A percentile compares a stretch with the other conserved stretches of the same genome.
Evolutionary conservation across 495 filamentous ascomycete genomes (phyloP).

Genomic region (Lichenothelia convexa): DNA sequence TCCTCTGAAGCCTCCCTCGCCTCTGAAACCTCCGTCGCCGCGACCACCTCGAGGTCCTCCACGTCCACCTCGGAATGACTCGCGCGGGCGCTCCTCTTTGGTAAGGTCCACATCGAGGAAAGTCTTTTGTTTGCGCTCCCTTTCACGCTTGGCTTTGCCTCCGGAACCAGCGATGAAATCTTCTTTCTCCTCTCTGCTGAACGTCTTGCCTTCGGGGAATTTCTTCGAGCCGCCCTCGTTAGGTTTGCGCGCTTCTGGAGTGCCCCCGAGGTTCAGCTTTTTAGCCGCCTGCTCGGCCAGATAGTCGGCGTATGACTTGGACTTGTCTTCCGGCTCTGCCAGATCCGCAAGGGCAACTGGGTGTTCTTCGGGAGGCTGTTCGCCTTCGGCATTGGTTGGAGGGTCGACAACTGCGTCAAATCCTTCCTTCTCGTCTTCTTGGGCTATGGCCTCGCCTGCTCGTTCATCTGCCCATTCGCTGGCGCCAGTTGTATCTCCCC

Average conservation of each 20-base stretch:
- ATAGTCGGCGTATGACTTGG: constrained; percentile 73
- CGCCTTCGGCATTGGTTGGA: constrained; percentile 18
- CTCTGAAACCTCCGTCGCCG: constrained; percentile 18
- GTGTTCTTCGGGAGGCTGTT: constrained; percentile 11
- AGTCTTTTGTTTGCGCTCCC: constrained; percentile 85
- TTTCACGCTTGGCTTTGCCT: constrained; percentile 70
- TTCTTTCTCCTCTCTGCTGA: constrained; percentile 51
- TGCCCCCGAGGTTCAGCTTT: constrained; percentile 49
- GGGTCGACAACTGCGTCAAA: constrained; percentile 19
- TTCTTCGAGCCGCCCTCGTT: constrained; percentile 90
- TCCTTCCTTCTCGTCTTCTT: constrained; percentile 52
- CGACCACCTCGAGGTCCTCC: constrained; percentile 24
- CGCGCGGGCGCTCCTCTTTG: constrained; percentile 37
- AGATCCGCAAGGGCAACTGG: constrained; percentile 23
- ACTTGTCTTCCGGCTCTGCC: constrained; percentile 66
- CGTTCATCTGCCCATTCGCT: constrained; percentile 77
- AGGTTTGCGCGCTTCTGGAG: constrained; percentile 51
- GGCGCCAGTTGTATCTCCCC: constrained; percentile 65
- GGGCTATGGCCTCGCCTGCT: constrained; percentile 69
- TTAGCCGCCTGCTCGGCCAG: constrained; percentile 73
- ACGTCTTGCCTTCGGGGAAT: constrained; percentile 68
- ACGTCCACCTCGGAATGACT: constrained; percentile 25
- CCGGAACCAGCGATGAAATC: constrained; percentile 55
- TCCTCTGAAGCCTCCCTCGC: constrained; percentile 19
- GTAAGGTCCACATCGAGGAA: constrained; percentile 69